A percentile compares a stretch with the other conserved stretches of the same genome.
These are phyloP conservation scores for Scheffersomyces ergatensis DNA, from an alignment of 805 yeast species.

Conservation along the genomic window DNA sequence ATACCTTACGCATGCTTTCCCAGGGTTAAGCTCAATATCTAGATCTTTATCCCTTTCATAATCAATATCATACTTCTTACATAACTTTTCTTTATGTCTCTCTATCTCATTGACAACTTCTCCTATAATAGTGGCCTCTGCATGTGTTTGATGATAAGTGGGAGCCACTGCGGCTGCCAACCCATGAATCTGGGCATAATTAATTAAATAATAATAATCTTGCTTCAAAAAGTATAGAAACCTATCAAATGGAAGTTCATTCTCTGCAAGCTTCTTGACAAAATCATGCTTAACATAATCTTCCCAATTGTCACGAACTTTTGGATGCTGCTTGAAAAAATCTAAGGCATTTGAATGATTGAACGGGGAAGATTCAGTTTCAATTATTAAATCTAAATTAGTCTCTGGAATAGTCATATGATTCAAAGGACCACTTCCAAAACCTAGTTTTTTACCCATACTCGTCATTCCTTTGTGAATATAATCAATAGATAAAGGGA, in stretches of 20 bases:
- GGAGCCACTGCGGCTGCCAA: slow-evolving; percentile 65
- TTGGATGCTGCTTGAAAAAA: slow-evolving; percentile 46
- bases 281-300: slow-evolving; percentile 62
- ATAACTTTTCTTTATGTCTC: slow-evolving; percentile 52
- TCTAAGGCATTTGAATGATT: not conserved
- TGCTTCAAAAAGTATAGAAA: slow-evolving; percentile 58
- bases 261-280: slow-evolving; percentile 50
- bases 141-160: slow-evolving; percentile 45
- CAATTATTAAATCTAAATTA: slow-evolving; percentile 6
- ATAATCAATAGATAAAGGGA: slow-evolving; percentile 58
- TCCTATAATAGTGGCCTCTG: slow-evolving; percentile 49
- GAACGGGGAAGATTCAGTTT: slow-evolving; percentile 1
- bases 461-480: slow-evolving; percentile 60
- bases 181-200: slow-evolving; percentile 65
- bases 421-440: slow-evolving; percentile 74
- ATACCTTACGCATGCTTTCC: slow-evolving; percentile 58
- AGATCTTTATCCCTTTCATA: slow-evolving; percentile 32
- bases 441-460: slow-evolving; percentile 43
- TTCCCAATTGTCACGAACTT: slow-evolving; percentile 54
- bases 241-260: slow-evolving; percentile 44
- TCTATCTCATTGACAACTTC: slow-evolving; percentile 55
- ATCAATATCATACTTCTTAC: slow-evolving; percentile 35
- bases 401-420: slow-evolving; percentile 46
- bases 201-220: slow-evolving; percentile 69
- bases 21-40: slow-evolving; percentile 46